Conservation (phyloP, 176 grass and related monocot genomes). For the Panicum miliaceum region DNA sequence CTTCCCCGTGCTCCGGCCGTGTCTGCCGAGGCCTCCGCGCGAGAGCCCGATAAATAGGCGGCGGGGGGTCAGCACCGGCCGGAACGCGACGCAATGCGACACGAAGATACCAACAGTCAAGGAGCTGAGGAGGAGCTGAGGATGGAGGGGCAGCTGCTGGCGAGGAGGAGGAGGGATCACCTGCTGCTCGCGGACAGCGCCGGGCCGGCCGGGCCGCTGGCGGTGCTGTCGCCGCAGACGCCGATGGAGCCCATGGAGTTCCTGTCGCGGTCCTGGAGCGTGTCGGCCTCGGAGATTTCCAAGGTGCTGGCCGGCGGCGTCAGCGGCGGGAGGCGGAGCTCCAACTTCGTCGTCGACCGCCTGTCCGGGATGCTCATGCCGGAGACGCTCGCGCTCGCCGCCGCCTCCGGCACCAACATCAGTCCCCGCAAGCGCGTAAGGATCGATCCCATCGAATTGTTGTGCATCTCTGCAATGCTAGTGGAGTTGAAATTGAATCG, state of each 20-base stretch:
- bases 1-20: conserved; percentile 42
- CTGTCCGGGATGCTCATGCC: conserved; percentile 61
- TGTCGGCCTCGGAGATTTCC: conserved; percentile 68
- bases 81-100: not conserved
- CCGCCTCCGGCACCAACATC: conserved; percentile 45
- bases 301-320: conserved; percentile 48
- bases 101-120: not conserved
- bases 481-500: not conserved
- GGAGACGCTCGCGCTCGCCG: conserved; percentile 64
- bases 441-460: not conserved
- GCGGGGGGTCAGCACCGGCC: not conserved
- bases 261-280: conserved; percentile 71
- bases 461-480: not conserved
- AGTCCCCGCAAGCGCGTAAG: conserved; percentile 63
- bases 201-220: not conserved
- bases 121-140: not conserved
- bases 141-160: conserved; percentile 54
- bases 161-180: conserved; percentile 59
- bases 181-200: conserved; percentile 55
- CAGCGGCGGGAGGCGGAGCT: conserved; percentile 53
- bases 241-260: conserved; percentile 79
- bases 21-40: conserved; percentile 16
- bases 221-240: conserved; percentile 49
- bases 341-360: conserved; percentile 74
- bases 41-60: conserved; percentile 34